Percentiles rank a stretch among this genome's conserved stretches.
Evolutionary conservation across 2,329 filamentous ascomycete species (phyloP).

Genomic region (Xylariales sp.): DNA sequence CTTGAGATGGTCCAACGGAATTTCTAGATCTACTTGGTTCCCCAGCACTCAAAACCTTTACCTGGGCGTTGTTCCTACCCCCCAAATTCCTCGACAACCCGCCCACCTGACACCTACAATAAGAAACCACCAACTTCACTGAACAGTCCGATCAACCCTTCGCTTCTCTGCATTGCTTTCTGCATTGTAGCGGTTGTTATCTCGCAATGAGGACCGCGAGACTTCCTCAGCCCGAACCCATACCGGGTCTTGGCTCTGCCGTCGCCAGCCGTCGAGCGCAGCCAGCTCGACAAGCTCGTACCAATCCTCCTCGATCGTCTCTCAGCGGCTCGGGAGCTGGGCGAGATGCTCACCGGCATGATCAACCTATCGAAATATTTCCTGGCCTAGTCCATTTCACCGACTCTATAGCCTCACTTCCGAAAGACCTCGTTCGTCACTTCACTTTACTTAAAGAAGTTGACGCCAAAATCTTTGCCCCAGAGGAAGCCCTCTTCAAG

Average conservation of each 20-base stretch:
- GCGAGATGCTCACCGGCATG: constrained; percentile 42
- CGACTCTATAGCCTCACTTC: constrained; percentile 85
- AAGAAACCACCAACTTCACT: too few relatives aligned
- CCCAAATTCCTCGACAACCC: too few relatives aligned
- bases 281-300: constrained; percentile 61
- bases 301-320: constrained; percentile 56
- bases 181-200: background rate
- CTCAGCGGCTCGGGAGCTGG: constrained; percentile 33
- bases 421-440: constrained; percentile 91
- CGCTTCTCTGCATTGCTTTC: background rate
- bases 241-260: constrained; percentile 25
- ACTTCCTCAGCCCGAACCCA: constrained; percentile 31
- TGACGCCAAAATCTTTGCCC: constrained; percentile 89
- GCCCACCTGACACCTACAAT: too few relatives aligned
- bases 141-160: too few relatives aligned
- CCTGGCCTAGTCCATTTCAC: constrained; percentile 73
- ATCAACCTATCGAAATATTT: constrained; percentile 63
- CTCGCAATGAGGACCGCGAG: constrained; percentile 53
- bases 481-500: constrained; percentile 76
- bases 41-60: too few relatives aligned
- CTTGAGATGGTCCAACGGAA: too few relatives aligned
- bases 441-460: constrained; percentile 96
- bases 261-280: constrained; percentile 56
- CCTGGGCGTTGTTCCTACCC: too few relatives aligned
- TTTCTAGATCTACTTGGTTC: too few relatives aligned